Base-by-base conservation (phyloP, 352 stramenopile species). In the Thalassiosira mediterranea region DNA sequence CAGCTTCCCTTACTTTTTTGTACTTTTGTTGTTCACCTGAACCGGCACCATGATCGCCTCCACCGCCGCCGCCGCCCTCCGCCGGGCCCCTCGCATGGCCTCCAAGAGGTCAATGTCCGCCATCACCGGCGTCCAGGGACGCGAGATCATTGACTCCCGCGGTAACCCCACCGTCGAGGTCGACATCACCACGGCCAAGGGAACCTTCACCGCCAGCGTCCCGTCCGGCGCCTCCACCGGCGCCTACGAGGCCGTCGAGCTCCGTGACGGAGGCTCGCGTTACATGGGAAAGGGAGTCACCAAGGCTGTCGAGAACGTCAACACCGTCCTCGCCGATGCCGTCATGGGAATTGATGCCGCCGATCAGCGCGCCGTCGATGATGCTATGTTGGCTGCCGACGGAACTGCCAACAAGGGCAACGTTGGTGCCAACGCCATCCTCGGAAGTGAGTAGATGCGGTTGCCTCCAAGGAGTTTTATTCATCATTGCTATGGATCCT, bases 121-220 rank as follows among this genome's bases (percentile, higher is more conserved):
- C n/a, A 88, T 94, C 66, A 85, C 85, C 32, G 60, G 46, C 49
- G 96, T 99, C 69, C 94, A 95, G 71, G 96, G 95, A 54, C 95
- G 96, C 72, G 95, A 98, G 91, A 98, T 99, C 89, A 96, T 99
- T 65, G 96, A 99, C 91, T 98, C 95, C 57, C 95, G 96, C 84
- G 96, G 97, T 76, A 99, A 99, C 88, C 97, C 97, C 31, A 99
- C 97, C 66, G 96, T 99, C 46, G 97, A 99, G 77, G 97, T 98
- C 23, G 97, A 99, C 82, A 76, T 94, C 23, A 90, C 77, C 32
- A 92, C 95, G 25, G 79, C 74, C 34, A 67, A 90, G 28, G 87
- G 87, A 46, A 85, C 83, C 49, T 98, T 97, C 88, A 94, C 94
- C 64, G 96, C 96, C 3, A 97, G 93, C 4, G 96, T 99, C 44